Evolutionary conservation across 495 filamentous ascomycete species (phyloP), one percentile per base, ranked within the genome.

Genomic region (Penicillium antarcticum): DNA sequence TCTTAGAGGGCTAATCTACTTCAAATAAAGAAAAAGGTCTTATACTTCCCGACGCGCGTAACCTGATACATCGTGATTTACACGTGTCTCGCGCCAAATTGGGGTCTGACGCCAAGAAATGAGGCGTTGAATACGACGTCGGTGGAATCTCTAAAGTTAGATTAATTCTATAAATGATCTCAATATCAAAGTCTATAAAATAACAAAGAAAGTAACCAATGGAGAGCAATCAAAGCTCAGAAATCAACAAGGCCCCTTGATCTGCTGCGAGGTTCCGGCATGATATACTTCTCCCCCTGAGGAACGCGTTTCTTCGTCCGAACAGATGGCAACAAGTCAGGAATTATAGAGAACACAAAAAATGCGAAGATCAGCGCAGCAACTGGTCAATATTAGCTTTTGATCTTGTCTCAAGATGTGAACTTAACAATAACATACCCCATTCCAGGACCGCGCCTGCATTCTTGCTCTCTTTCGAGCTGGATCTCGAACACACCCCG

Each of bases 321-420:
- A 4, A 84, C 71, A 19, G 88, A 87, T 0, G 91, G 90, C 41
- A 86, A 74, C 23, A 95, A 74, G 62, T 95, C 90, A 59, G 94
- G 73, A 57, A 84, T 79, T 71, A 92, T 95, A 35, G 84, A 87
- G 44, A 91, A 75, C 45, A 91, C 74, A 69, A 90, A 92, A 63
- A 87, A 84, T 24, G 82, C 87, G 67, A 92, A 95, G 51, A 95
- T 71, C 58, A 94, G 81, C 18, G 88, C 82, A 52, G 95, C 82
- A 48, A 83, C 67, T 78, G 52, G 53, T 18, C 26, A 9, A 17
- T 16, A 17, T 52, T 45, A 52, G 49, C 31, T 19, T 37, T 3
- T 19, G 12, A 1, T 33, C 21, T 4, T 0, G 13, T 10, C 21
- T 17, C 12, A 41, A 19, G 16, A 4, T 10, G 24, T 32, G 8